Evolutionary conservation across 2,329 filamentous ascomycete species (phyloP), one percentile per base, ranked within the genome.

Genomic region (Sporothrix variecibatus): DNA sequence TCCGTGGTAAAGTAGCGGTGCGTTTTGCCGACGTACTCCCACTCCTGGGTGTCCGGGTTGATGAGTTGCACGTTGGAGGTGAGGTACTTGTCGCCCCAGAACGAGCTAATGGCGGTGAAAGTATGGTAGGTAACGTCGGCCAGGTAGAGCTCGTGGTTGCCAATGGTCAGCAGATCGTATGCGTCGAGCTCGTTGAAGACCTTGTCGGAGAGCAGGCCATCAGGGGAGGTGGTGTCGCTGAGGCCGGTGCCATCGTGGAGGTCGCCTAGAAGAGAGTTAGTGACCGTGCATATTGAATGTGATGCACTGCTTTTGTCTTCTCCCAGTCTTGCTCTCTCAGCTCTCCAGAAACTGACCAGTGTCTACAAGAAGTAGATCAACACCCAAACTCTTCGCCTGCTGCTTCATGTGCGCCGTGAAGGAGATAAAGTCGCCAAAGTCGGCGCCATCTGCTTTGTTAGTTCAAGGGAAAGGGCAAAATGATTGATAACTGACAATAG

Each of bases 61-160:
- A 81, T 76, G 65, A 84, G 82, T 78, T 85, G 82, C 62, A 85
- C 84, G 72, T 85, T 85, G 75, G 83, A 85, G 1, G 84, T 86
- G 72, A 85, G 78, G 64, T 85, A 85, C 43, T 80, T 82, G 71
- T 85, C 83, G 28, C 83, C 84, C 82, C 84, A 92, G 74, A 86
- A 85, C 73, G 85, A 86, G 51, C 87, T 86, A 77, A 91, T 90
- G 71, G 88, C 85, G 75, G 83, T 83, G 78, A 90, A 89, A 11
- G 88, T 88, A 78, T 91, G 86, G 75, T 91, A 90, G 0, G 90
- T 87, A 70, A 91, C 86, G 40, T 89, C 86, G 11, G 87, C 86
- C 11, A 90, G 84, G 78, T 92, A 91, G 7, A 92, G 85, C 81
- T 92, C 90, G 77, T 92, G 90, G 78, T 92, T 91, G 2, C 88